phyloP scores from a whole-genome alignment of 768 basidiomycete species.

The Lentinula sp. region DNA sequence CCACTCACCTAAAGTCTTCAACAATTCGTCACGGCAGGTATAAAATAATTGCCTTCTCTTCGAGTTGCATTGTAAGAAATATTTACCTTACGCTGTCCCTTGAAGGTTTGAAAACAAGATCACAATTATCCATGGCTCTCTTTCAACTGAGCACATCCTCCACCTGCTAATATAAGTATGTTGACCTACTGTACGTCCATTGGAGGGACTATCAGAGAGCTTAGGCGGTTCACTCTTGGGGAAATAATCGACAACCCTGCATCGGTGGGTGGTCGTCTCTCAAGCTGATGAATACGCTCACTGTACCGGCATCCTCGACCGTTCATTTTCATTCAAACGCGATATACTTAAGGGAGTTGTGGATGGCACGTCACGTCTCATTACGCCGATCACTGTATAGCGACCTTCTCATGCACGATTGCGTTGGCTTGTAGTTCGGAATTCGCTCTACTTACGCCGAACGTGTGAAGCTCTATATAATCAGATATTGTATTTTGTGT shows the following conservation, averaged over 20 bases:
- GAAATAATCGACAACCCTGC: conserved; percentile 28
- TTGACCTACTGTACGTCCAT: conserved; percentile 40
- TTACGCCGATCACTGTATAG: too few relatives aligned
- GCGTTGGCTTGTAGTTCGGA: too few relatives aligned
- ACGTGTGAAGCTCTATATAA: too few relatives aligned
- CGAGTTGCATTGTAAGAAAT: too few relatives aligned
- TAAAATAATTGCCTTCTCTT: too few relatives aligned
- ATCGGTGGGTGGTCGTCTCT: conserved; percentile 24
- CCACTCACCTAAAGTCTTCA: too few relatives aligned
- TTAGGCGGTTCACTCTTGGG: conserved; percentile 40
- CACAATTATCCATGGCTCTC: background rate
- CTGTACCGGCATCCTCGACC: conserved; percentile 27
- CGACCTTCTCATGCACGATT: too few relatives aligned
- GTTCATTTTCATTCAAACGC: conserved; percentile 31
- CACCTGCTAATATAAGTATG: conserved; percentile 27
- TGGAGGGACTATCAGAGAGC: conserved; percentile 45
- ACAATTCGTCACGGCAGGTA: too few relatives aligned
- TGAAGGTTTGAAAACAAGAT: background rate
- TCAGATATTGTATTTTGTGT: too few relatives aligned
- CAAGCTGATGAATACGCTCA: conserved; percentile 35
- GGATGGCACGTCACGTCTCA: too few relatives aligned
- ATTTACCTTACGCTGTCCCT: too few relatives aligned
- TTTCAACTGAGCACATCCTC: conserved; percentile 4
- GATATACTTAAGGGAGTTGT: conserved; percentile 21
- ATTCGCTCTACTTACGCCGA: too few relatives aligned